phyloP scores from a whole-genome alignment of 768 basidiomycete species.

The Pisolithus microcarpus region DNA sequence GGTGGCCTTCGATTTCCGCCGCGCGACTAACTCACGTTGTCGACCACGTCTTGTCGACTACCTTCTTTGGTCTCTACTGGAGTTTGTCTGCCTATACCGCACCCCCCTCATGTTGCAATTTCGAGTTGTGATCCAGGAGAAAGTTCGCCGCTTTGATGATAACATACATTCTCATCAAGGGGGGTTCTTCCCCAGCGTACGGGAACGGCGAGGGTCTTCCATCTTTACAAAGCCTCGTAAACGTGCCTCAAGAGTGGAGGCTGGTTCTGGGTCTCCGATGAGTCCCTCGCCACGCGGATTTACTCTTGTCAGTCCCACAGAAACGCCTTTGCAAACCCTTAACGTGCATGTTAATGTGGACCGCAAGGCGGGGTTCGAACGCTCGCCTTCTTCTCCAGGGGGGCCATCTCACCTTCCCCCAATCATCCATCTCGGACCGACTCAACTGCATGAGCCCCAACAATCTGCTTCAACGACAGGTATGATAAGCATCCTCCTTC shows the following conservation, averaged over 20 bases:
- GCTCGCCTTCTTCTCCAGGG: conserved; percentile 32
- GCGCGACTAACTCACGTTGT: conserved; percentile 12
- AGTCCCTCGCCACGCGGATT: conserved; percentile 37
- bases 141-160: conserved; percentile 46
- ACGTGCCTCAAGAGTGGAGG: conserved; percentile 30
- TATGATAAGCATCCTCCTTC: conserved; percentile 10
- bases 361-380: conserved; percentile 37
- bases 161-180: conserved; percentile 36
- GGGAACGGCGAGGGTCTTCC: conserved; percentile 40
- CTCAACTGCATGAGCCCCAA: conserved; percentile 24
- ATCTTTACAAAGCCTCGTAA: conserved; percentile 53
- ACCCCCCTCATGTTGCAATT: conserved; percentile 60
- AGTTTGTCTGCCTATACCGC: conserved; percentile 55
- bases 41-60: conserved; percentile 64
- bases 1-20: conserved; percentile 1
- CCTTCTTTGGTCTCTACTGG: conserved; percentile 63
- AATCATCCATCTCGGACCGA: conserved; percentile 58
- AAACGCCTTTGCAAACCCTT: conserved; percentile 15
- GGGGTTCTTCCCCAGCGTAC: conserved; percentile 25
- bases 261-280: conserved; percentile 36
- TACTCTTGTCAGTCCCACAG: conserved; percentile 18
- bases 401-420: conserved; percentile 34
- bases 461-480: neutral
- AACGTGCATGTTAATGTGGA: conserved; percentile 14
- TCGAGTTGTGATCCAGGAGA: conserved; percentile 60